Conservation (phyloP, 148 eudicot species). For the Nepenthes gracilis region DNA sequence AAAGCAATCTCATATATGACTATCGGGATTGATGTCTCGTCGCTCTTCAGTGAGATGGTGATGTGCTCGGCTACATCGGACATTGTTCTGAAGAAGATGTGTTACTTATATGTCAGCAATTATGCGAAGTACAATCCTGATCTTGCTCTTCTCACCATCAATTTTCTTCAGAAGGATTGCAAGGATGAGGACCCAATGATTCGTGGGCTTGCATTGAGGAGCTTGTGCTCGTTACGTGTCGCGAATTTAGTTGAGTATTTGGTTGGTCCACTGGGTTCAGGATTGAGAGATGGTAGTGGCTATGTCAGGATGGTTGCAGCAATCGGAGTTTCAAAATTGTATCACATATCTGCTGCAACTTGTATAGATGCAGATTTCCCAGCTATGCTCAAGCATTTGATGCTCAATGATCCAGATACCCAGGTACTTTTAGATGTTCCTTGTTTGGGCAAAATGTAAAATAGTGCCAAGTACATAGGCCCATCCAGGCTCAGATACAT, state of each 20-base stretch:
- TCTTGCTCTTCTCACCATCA: slow-evolving; percentile 85
- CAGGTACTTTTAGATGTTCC: slow-evolving; percentile 38
- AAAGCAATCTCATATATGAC: slow-evolving; percentile 99
- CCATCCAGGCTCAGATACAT: too few species aligned
- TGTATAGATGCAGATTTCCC: slow-evolving; percentile 89
- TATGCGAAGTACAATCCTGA: slow-evolving; percentile 91
- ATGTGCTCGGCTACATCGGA: slow-evolving; percentile 99
- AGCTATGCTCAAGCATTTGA: slow-evolving; percentile 65
- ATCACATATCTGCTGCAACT: slow-evolving; percentile 81
- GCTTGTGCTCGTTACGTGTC: slow-evolving; percentile 84
- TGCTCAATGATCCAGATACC: slow-evolving; percentile 85
- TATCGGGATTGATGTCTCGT: slow-evolving; percentile 86
- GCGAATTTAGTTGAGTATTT: slow-evolving; percentile 92
- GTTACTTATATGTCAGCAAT: slow-evolving; percentile 91
- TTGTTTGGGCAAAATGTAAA: neutral
- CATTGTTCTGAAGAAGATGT: slow-evolving; percentile 95
- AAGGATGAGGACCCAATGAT: slow-evolving; percentile 98
- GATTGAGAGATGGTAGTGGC: slow-evolving; percentile 82
- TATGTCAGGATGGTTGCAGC: slow-evolving; percentile 89
- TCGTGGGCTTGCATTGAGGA: slow-evolving; percentile 92
- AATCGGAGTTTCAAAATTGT: slow-evolving; percentile 82
- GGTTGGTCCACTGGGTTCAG: slow-evolving; percentile 77
- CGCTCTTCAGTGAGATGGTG: slow-evolving; percentile 95
- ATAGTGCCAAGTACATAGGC: too few species aligned
- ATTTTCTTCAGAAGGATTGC: slow-evolving; percentile 91